Conservation (phyloP, 768 basidiomycete species). For the Tephrocybe sp. region DNA sequence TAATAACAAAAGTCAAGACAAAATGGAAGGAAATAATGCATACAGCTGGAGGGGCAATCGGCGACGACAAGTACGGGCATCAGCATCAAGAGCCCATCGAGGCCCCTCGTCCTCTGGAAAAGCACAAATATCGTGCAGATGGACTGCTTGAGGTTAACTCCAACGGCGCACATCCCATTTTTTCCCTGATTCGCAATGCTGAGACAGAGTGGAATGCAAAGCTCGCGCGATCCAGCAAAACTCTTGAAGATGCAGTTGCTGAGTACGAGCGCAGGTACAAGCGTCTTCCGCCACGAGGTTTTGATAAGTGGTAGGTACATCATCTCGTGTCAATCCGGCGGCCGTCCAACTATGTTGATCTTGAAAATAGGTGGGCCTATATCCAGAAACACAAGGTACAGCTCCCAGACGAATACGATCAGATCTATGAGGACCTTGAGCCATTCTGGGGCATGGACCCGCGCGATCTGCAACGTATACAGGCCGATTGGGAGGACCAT, state of each 20-base stretch:
- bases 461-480: conserved; percentile 30
- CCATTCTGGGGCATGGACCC: conserved; percentile 73
- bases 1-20: background rate
- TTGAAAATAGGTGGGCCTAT: conserved; percentile 37
- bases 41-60: background rate
- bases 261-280: conserved; percentile 79
- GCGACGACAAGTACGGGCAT: background rate
- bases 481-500: conserved; percentile 34
- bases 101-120: conserved; percentile 13
- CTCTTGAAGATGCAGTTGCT: conserved; percentile 67
- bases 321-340: too few relatives aligned
- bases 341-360: background rate
- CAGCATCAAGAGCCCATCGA: conserved; percentile 1
- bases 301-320: conserved; percentile 70
- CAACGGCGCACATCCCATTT: conserved; percentile 66
- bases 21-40: background rate
- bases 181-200: conserved; percentile 69
- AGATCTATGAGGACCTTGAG: conserved; percentile 66
- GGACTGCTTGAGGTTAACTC: conserved; percentile 41
- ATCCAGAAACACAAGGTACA: conserved; percentile 63
- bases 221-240: conserved; percentile 66
- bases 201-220: conserved; percentile 61
- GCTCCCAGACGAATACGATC: conserved; percentile 84
- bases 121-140: conserved; percentile 33
- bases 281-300: conserved; percentile 77